phyloP scores from a whole-genome alignment of 2,329 filamentous ascomycete species.

The Zopfia rhizophila region DNA sequence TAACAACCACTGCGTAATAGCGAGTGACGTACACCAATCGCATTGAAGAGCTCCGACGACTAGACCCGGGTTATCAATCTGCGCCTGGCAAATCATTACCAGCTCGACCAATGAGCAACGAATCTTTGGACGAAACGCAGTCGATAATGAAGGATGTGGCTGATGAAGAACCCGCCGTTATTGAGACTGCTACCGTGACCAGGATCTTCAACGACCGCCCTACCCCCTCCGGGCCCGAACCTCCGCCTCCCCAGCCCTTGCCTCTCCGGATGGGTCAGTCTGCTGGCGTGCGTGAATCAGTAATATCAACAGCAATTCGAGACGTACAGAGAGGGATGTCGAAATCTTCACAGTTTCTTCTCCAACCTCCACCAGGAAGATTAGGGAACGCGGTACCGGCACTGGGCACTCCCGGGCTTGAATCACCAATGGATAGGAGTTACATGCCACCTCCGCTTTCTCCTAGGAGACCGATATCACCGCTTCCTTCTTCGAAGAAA shows the following conservation, averaged over 20 bases:
- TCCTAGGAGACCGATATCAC: conserved; percentile 68
- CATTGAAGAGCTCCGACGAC: conserved; percentile 84
- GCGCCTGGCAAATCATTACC: conserved; percentile 79
- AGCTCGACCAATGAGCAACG: conserved; percentile 71
- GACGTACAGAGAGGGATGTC: conserved; percentile 51
- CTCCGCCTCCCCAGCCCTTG: conserved; percentile 30
- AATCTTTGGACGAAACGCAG: conserved; percentile 56
- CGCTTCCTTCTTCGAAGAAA: conserved; percentile 33
- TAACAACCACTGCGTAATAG: conserved; percentile 57
- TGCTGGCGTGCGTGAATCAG: conserved; percentile 46
- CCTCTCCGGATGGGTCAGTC: conserved; percentile 45
- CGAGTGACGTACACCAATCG: conserved; percentile 89
- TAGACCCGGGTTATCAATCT: conserved; percentile 66
- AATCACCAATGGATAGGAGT: conserved; percentile 64
- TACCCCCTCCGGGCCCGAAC: conserved; percentile 28
- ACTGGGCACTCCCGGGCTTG: conserved; percentile 37
- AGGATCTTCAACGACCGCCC: conserved; percentile 60
- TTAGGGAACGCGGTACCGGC: conserved; percentile 28
- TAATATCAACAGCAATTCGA: conserved; percentile 54
- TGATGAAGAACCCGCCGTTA: conserved; percentile 53
- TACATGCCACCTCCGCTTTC: conserved; percentile 79
- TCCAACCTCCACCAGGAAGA: conserved; percentile 48
- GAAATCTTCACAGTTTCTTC: conserved; percentile 36
- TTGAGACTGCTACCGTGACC: conserved; percentile 65
- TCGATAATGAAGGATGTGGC: conserved; percentile 47